Percentiles rank a stretch among this genome's conserved stretches.
Evolutionary conservation across 176 grass and related monocot species (phyloP).

Genomic region (Canna indica): DNA sequence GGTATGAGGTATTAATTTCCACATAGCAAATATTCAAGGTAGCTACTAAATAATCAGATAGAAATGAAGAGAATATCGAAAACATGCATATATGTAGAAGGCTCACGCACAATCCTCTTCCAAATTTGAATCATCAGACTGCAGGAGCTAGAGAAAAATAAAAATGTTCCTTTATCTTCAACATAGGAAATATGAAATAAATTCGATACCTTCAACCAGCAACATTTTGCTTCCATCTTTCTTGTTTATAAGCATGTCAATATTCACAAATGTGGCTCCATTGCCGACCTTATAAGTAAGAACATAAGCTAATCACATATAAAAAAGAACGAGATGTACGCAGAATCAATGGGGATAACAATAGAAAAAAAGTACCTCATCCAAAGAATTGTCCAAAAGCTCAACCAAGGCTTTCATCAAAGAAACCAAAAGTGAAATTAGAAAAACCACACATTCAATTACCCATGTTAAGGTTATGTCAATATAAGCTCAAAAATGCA

Average conservation of each 20-base stretch:
- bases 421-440: conserved; percentile 19
- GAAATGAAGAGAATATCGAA: neutral
- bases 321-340: conserved; percentile 5
- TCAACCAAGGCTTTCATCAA: conserved; percentile 75
- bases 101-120: neutral
- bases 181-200: neutral
- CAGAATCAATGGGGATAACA: conserved; percentile 8
- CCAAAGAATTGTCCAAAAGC: conserved; percentile 88
- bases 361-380: conserved; percentile 73
- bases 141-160: neutral
- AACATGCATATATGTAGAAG: neutral
- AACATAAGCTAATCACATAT: neutral
- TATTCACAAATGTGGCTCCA: conserved; percentile 92
- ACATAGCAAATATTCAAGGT: neutral
- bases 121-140: neutral
- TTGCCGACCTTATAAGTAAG: conserved; percentile 53
- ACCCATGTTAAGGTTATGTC: neutral
- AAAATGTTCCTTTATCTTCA: neutral
- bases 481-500: neutral
- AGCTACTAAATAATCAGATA: neutral
- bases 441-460: conserved; percentile 25
- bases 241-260: conserved; percentile 67
- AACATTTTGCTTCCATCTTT: conserved; percentile 81
- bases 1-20: neutral
- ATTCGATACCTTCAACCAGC: conserved; percentile 67